Percentiles rank a stretch among this genome's conserved stretches.
Evolutionary conservation across 2,329 filamentous ascomycete species (phyloP).

Genomic region (Fusarium udum): DNA sequence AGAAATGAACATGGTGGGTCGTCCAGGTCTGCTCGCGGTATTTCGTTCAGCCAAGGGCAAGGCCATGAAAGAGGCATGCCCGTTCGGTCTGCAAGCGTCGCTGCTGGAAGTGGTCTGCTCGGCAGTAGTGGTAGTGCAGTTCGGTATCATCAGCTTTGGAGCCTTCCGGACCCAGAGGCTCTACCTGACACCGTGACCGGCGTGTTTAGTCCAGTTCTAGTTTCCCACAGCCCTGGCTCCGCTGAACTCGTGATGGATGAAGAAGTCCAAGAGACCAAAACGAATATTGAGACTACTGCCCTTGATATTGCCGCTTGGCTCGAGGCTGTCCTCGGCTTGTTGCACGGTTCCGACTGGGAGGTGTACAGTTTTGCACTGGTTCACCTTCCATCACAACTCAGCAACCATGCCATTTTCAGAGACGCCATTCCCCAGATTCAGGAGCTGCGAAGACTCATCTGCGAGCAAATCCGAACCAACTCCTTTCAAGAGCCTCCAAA

Average conservation of each 20-base stretch:
- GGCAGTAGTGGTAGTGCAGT: slow-evolving; percentile 38
- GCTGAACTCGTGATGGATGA: slow-evolving; percentile 12
- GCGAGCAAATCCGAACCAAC: slow-evolving; percentile 82
- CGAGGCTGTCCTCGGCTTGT: slow-evolving; percentile 77
- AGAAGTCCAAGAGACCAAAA: slow-evolving; percentile 20
- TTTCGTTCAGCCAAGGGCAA: slow-evolving; percentile 62
- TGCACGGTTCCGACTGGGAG: slow-evolving; percentile 86
- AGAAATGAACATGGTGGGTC: slow-evolving; percentile 55
- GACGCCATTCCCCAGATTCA: slow-evolving; percentile 79
- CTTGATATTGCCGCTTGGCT: slow-evolving; percentile 76
- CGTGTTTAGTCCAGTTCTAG: slow-evolving; percentile 61
- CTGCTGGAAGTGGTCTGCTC: slow-evolving; percentile 46
- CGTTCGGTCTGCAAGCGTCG: slow-evolving; percentile 54
- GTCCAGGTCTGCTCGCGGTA: slow-evolving; percentile 57
- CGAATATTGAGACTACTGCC: slow-evolving; percentile 52
- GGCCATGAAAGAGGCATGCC: slow-evolving; percentile 54
- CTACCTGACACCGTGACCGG: slow-evolving; percentile 59
- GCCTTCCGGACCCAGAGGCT: slow-evolving; percentile 64
- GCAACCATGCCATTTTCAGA: slow-evolving; percentile 87
- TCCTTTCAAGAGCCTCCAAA: slow-evolving; percentile 83
- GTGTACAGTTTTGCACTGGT: slow-evolving; percentile 90
- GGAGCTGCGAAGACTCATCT: slow-evolving; percentile 78
- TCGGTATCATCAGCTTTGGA: slow-evolving; percentile 65
- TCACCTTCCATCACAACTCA: slow-evolving; percentile 86
- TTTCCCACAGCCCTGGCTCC: slow-evolving; percentile 50